phyloP scores from a whole-genome alignment of 352 stramenopile species.

The Globisporangium sylvaticum region DNA sequence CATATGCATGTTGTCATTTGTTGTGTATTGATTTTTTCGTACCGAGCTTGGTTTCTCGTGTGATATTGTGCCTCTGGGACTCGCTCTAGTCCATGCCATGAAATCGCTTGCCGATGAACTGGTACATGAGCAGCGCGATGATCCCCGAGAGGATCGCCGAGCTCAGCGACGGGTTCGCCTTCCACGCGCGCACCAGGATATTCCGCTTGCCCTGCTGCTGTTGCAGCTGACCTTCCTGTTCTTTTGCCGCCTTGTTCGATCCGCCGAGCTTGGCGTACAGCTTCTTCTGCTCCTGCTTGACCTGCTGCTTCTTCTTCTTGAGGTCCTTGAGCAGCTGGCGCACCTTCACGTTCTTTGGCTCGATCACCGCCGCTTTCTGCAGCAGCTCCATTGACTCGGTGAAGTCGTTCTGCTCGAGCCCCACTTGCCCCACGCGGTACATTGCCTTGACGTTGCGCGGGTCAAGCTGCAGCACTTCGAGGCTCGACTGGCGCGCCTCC shows the following conservation, averaged over 20 bases:
- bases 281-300: constrained; percentile 52
- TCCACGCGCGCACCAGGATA: constrained; percentile 12
- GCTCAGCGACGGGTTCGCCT: constrained; percentile 35
- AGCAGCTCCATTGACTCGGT: constrained; percentile 49
- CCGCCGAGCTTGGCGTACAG: constrained; percentile 65
- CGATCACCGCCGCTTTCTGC: constrained; percentile 57
- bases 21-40: no score
- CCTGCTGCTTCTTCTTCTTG: constrained; percentile 68
- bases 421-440: constrained; percentile 69
- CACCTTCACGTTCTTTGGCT: constrained; percentile 65
- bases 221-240: background rate
- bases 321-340: constrained; percentile 56
- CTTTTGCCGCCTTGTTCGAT: background rate
- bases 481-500: constrained; percentile 69
- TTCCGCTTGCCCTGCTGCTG: constrained; percentile 14
- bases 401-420: constrained; percentile 73
- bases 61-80: no score
- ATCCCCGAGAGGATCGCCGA: constrained; percentile 38
- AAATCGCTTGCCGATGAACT: constrained; percentile 55
- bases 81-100: constrained; percentile 16
- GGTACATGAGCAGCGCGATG: constrained; percentile 58
- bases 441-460: constrained; percentile 73
- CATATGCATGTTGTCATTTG: no score
- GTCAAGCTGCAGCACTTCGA: constrained; percentile 78
- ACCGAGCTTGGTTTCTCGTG: no score